Base-by-base conservation (phyloP, 1,284 basidiomycete species). In the Melampsora americana region DNA sequence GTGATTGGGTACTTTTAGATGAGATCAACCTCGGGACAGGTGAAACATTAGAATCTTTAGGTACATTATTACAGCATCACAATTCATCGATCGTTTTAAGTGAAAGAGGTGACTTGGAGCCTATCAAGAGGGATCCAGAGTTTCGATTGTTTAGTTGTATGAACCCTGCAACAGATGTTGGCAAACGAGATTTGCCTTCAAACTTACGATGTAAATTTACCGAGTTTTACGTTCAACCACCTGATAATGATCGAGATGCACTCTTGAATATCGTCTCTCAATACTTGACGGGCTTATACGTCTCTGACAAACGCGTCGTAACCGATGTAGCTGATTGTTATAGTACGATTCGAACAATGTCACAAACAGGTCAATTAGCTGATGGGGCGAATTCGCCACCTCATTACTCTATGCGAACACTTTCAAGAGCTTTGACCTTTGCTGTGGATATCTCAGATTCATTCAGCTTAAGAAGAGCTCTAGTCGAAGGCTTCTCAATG, bases 111-210 rank as follows among this genome's bases (percentile, higher is more conserved):
- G 92, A 94, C 39, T 84, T 98, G 74, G 92, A 95, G 81, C 91
- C 92, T 0, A 87, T 99, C 32, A 89, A 90, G 44, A 90, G 96
- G 0, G 96, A 99, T 82, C 89, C 93, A 23, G 90, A 96, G 80
- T 99, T 99, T 84, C 90, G 95, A 32, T 85, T 99, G 9, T 99
- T 99, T 81, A 95, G 94, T 1, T 99, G 96, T 83, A 99, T 99
- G 96, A 99, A 99, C 82, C 96, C 96, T 1, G 96, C 96, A 0
- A 99, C 95, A 1, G 96, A 99, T 79, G 92, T 98, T 26, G 96
- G 96, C 71, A 99, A 99, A 86, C 95, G 94, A 81, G 95, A 98
- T 80, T 88, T 99, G 0, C 92, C 93, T 12, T 89, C 91, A 0
- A 91, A 91, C 79, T 90, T 99, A 64, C 90, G 95, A 46, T 89